These are phyloP conservation scores for Marchantia paleacea DNA, from an alignment of 225 moss, liverwort and hornwort genomes.

Conservation along the genomic window DNA sequence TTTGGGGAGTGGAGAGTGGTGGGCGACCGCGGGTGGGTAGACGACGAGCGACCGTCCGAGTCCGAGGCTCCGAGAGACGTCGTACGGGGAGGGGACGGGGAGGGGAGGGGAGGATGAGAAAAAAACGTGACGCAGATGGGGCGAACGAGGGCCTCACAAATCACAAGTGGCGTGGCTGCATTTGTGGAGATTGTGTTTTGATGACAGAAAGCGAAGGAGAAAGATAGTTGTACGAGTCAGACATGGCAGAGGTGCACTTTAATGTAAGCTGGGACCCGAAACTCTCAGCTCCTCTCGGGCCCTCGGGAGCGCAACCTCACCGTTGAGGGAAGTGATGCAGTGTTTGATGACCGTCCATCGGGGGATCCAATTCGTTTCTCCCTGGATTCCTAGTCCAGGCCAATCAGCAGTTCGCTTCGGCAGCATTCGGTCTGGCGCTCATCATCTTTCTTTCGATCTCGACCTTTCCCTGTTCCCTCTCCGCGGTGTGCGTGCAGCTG, in stretches of 20 bases:
- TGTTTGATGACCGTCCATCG: not conserved
- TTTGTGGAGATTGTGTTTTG: not conserved
- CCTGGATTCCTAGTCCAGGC: not conserved
- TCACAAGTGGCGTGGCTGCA: constrained; percentile 10
- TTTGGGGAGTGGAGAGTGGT: too few species aligned
- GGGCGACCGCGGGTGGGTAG: too few species aligned
- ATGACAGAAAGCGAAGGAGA: not conserved
- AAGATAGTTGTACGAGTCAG: not conserved
- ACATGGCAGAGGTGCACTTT: constrained; percentile 13
- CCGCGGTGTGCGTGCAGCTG: not conserved
- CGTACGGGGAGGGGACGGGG: too few species aligned
- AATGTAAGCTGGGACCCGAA: constrained; percentile 3
- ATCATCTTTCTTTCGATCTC: constrained; percentile 17
- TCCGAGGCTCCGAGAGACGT: too few species aligned
- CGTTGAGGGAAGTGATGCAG: not conserved
- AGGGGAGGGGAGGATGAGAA: not conserved
- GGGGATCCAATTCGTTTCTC: constrained; percentile 9
- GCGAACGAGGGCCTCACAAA: constrained; percentile 13
- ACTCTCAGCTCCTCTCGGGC: not conserved
- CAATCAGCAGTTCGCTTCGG: not conserved
- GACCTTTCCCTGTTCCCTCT: not conserved
- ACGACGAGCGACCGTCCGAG: too few species aligned
- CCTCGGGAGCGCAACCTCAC: not conserved
- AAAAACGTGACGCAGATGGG: not conserved
- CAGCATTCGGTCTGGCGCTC: not conserved